phyloP scores from a whole-genome alignment of 495 filamentous ascomycete species.

The Annulohypoxylon bovei region DNA sequence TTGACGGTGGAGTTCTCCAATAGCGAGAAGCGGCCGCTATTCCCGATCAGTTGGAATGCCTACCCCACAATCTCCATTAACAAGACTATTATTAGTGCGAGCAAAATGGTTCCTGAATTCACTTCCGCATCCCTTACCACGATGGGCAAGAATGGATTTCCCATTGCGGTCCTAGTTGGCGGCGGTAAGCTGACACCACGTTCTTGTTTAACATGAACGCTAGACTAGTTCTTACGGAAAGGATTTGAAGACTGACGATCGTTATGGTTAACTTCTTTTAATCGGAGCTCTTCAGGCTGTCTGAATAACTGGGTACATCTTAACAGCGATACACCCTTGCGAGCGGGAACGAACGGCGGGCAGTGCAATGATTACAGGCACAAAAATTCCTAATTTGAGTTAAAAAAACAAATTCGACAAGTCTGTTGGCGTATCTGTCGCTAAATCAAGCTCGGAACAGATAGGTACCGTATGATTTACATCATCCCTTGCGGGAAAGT shows the following conservation, averaged over 20 bases:
- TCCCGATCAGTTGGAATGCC: constrained; percentile 5
- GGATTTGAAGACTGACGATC: constrained; percentile 1
- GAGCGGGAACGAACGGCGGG: neutral
- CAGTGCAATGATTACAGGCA: constrained; percentile 4
- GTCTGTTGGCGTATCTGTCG: neutral
- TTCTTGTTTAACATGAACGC: neutral
- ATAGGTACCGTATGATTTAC: constrained; percentile 1
- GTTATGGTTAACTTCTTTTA: neutral
- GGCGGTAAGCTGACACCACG: neutral
- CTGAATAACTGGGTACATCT: neutral
- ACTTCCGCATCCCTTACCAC: neutral
- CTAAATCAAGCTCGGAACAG: constrained; percentile 5
- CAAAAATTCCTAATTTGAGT: neutral
- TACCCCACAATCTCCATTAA: constrained; percentile 29
- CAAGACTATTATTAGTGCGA: constrained; percentile 21
- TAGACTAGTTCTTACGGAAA: neutral
- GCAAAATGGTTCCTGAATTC: constrained; percentile 2
- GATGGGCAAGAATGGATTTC: constrained; percentile 3
- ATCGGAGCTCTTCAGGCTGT: constrained; percentile 12
- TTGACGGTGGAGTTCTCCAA: constrained; percentile 2
- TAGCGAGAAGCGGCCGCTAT: constrained; percentile 37
- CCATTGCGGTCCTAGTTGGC: neutral
- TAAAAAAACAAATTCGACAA: neutral
- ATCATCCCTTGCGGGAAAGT: neutral
- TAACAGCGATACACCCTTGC: neutral